A percentile compares a stretch with the other conserved stretches of the same genome.
Conservation (phyloP, 106 monocot species). For the Phalaenopsis aphrodite region DNA sequence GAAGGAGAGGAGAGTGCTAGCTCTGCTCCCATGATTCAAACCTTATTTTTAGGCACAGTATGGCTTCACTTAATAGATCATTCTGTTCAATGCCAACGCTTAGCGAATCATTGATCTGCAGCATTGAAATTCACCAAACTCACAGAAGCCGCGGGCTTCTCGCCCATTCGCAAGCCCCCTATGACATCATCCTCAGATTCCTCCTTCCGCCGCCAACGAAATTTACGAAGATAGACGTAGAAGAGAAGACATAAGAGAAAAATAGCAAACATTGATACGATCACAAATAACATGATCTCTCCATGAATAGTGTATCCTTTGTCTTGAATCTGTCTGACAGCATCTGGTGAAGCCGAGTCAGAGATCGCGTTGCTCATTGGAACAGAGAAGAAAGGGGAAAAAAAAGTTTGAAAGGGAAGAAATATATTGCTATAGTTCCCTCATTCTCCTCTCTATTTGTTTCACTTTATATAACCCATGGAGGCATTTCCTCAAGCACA, state of each 20-base stretch:
- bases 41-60: background rate
- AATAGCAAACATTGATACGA: background rate
- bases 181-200: background rate
- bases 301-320: background rate
- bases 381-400: background rate
- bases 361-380: background rate
- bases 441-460: background rate
- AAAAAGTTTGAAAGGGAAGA: background rate
- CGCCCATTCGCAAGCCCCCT: background rate
- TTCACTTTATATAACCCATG: background rate
- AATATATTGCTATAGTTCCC: background rate
- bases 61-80: background rate
- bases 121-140: background rate
- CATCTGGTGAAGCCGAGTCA: background rate
- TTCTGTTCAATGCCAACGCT: background rate
- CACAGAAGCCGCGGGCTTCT: background rate
- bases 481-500: background rate
- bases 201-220: background rate
- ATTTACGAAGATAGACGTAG: background rate
- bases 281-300: slow-evolving; percentile 5
- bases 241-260: slow-evolving; percentile 5
- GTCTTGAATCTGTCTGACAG: background rate
- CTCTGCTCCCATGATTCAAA: background rate
- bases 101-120: background rate
- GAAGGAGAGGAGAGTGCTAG: background rate